Evolutionary conservation across 1,284 basidiomycete genomes (phyloP).

Genomic region (Volvariella volvacea): DNA sequence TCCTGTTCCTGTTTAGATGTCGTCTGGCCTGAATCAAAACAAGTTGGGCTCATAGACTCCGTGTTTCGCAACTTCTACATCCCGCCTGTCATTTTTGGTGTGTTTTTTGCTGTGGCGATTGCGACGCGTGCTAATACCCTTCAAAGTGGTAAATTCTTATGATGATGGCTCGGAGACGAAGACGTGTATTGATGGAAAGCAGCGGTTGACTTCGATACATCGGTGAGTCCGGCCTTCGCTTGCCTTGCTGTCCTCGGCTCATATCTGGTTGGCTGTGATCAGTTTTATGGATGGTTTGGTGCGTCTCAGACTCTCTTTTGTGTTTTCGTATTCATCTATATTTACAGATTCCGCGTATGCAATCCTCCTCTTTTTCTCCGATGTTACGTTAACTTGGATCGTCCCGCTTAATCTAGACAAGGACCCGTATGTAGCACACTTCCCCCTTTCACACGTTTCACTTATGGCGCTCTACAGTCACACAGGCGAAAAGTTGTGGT

Average conservation of each 20-base stretch:
- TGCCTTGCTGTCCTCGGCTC: too few species aligned
- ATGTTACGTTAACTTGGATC: background rate
- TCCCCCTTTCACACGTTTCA: background rate
- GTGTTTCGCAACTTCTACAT: constrained; percentile 69
- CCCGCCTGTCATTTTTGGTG: constrained; percentile 68
- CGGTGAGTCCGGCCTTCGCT: constrained; percentile 32
- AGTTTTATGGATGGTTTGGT: constrained; percentile 71
- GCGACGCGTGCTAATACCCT: background rate
- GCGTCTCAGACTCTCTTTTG: constrained; percentile 18
- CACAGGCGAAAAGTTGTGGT: constrained; percentile 50
- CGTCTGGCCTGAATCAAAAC: constrained; percentile 66
- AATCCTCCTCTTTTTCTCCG: constrained; percentile 2
- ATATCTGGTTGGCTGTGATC: too few species aligned
- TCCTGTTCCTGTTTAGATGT: constrained; percentile 39
- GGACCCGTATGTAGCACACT: constrained; percentile 38
- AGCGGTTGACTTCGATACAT: constrained; percentile 67
- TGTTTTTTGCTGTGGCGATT: constrained; percentile 8
- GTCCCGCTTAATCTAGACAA: constrained; percentile 29
- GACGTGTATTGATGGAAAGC: constrained; percentile 74
- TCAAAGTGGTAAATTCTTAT: constrained; percentile 31
- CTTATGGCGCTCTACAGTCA: constrained; percentile 15
- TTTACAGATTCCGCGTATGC: constrained; percentile 47
- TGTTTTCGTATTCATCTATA: constrained; percentile 1
- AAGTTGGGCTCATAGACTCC: constrained; percentile 65
- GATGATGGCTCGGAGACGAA: constrained; percentile 58